Evolutionary conservation across 2,329 filamentous ascomycete species (phyloP), one percentile per base, ranked within the genome.

Genomic region (Colletotrichum cordylinicola): DNA sequence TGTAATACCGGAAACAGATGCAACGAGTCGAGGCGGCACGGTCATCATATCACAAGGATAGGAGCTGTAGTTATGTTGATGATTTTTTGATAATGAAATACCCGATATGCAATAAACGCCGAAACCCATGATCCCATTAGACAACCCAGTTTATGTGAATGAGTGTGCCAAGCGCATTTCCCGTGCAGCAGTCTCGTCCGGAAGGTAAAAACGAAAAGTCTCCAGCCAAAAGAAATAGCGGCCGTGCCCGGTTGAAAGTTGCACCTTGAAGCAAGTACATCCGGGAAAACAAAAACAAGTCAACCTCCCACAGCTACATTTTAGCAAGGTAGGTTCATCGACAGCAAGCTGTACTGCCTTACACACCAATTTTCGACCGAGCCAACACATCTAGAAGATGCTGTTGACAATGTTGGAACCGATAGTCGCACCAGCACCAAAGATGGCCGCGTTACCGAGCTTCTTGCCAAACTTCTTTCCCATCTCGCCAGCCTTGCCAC

Each of bases 381-480:
- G 4, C 21, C 7, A 21, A 35, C 10, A 35, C 76, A 37, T 21
- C 35, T 92, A 98, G 84, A 98, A 97, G 80, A 98, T 98, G 78
- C 93, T 92, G 85, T 98, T 97, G 79, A 98, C 95, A 82, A 98
- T 92, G 82, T 98, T 97, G 79, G 94, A 92, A 82, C 96, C 96
- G 78, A 98, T 94, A 2, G 95, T 97, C 65, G 96, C 96, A 85
- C 96, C 96, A 64, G 96, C 96, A 84, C 96, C 96, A 81, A 98
- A 98, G 79, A 98, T 95, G 33, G 96, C 95, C 60, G 90, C 90
- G 80, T 93, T 93, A 8, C 96, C 96, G 60, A 88, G 80, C 89
- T 98, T 98, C 91, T 98, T 98, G 79, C 96, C 96, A 85, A 98
- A 94, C 87, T 98, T 98, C 92, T 98, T 98, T 72, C 95, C 96